phyloP scores from a whole-genome alignment of 257 asterid genomes.

The Ocimum tenuiflorum region DNA sequence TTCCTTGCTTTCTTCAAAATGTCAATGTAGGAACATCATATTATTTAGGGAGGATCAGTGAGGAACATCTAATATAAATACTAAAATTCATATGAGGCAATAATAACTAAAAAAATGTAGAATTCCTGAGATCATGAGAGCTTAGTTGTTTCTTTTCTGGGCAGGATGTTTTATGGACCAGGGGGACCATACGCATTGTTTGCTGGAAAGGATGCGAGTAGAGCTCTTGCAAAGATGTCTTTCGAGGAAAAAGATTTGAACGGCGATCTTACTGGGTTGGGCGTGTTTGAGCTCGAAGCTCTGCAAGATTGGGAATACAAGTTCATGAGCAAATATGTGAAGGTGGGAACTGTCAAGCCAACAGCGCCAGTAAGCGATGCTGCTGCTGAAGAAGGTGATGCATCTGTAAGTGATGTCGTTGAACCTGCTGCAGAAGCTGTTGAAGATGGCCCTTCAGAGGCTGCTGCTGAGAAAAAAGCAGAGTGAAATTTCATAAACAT shows the following conservation, averaged over 20 bases:
- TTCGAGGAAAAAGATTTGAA: slow-evolving; percentile 88
- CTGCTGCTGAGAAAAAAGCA: too few species aligned
- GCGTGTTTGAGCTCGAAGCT: slow-evolving; percentile 87
- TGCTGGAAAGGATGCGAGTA: slow-evolving; percentile 95
- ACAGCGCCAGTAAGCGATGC: too few species aligned
- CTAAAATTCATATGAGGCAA: not conserved
- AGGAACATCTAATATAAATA: not conserved
- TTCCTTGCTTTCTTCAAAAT: not conserved
- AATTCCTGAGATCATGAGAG: not conserved
- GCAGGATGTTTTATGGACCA: slow-evolving; percentile 87
- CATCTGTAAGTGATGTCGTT: too few species aligned
- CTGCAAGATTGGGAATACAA: slow-evolving; percentile 40
- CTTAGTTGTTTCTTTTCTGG: not conserved
- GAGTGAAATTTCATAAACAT: too few species aligned
- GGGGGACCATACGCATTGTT: slow-evolving; percentile 94
- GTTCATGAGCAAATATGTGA: slow-evolving; percentile 87
- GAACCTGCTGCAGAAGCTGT: too few species aligned
- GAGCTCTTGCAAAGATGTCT: slow-evolving; percentile 98
- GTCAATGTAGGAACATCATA: not conserved
- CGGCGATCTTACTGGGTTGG: slow-evolving; percentile 76
- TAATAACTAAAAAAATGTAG: not conserved
- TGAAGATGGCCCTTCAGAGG: too few species aligned
- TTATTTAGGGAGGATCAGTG: not conserved
- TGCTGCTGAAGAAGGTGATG: too few species aligned
- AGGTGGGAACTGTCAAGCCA: slow-evolving; percentile 75